A percentile compares a stretch with the other conserved stretches of the same genome.
Evolutionary conservation across 2,329 filamentous ascomycete genomes (phyloP).

Genomic region (Blastomyces silverae): DNA sequence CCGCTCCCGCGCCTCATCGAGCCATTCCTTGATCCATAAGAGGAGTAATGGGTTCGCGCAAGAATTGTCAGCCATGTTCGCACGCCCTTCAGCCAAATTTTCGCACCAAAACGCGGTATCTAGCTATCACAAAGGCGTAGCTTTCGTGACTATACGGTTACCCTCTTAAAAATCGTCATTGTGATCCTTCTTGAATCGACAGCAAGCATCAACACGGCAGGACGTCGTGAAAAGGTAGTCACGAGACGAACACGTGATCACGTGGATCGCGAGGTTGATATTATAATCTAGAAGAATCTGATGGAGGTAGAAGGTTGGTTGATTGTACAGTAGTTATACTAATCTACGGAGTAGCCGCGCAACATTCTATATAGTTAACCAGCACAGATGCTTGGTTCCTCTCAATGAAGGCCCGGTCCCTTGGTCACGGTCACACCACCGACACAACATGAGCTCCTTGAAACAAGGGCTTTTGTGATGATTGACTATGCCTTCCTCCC

Average conservation of each 20-base stretch:
- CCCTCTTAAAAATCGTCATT: neutral
- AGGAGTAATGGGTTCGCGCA: slow-evolving; percentile 66
- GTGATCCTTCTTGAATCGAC: neutral
- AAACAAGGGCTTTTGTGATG: neutral
- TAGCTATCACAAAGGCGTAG: neutral
- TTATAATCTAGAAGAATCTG: too few relatives aligned
- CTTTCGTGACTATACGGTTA: neutral
- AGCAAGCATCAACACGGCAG: neutral
- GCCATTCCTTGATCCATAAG: slow-evolving; percentile 70
- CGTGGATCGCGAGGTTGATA: neutral
- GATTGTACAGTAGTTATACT: too few relatives aligned
- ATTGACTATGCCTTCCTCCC: neutral
- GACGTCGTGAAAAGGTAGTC: slow-evolving; percentile 1
- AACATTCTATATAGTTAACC: too few relatives aligned
- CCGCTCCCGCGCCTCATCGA: slow-evolving; percentile 60
- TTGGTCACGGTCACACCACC: neutral
- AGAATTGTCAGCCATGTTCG: slow-evolving; percentile 27
- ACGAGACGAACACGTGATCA: slow-evolving; percentile 14
- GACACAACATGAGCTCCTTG: neutral
- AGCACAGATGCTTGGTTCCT: too few relatives aligned
- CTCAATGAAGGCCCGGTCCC: neutral
- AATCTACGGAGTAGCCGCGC: too few relatives aligned
- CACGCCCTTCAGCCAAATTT: neutral
- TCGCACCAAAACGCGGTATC: neutral
- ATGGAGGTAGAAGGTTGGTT: too few relatives aligned